Evolutionary conservation across 805 yeast genomes (phyloP).

Genomic region (Alloascoidea hylecoeti): DNA sequence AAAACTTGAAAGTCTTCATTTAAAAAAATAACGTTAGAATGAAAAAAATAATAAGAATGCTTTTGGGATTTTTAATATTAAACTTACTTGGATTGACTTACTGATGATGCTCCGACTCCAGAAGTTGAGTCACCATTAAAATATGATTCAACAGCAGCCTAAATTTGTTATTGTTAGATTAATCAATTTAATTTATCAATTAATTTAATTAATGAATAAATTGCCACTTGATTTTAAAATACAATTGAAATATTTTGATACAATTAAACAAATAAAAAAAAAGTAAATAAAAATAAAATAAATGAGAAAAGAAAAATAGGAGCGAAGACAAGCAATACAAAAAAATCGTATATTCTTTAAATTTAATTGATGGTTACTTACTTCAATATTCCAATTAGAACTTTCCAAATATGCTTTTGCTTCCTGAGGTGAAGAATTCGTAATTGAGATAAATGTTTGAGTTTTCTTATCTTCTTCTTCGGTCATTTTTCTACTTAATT

Average conservation of each 20-base stretch:
- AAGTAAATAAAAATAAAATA: background rate
- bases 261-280: background rate
- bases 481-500: no score
- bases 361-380: slow-evolving; percentile 7
- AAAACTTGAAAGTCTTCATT: slow-evolving; percentile 2
- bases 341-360: background rate
- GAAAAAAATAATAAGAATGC: slow-evolving; percentile 1
- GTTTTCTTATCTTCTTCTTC: slow-evolving; percentile 12
- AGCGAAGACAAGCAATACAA: background rate
- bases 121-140: slow-evolving; percentile 6
- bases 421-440: slow-evolving; percentile 21
- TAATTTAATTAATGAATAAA: background rate
- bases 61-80: slow-evolving; percentile 3
- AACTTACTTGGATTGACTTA: slow-evolving; percentile 3
- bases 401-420: slow-evolving; percentile 23
- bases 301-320: background rate
- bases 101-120: slow-evolving; percentile 5
- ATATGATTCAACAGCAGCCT: slow-evolving; percentile 7
- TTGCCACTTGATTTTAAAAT: background rate
- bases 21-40: background rate
- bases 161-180: no score
- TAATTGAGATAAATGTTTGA: slow-evolving; percentile 16
- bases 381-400: slow-evolving; percentile 17
- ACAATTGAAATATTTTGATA: background rate
- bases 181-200: no score